phyloP scores from a whole-genome alignment of 495 filamentous ascomycete genomes.

The Daldinia grandis region DNA sequence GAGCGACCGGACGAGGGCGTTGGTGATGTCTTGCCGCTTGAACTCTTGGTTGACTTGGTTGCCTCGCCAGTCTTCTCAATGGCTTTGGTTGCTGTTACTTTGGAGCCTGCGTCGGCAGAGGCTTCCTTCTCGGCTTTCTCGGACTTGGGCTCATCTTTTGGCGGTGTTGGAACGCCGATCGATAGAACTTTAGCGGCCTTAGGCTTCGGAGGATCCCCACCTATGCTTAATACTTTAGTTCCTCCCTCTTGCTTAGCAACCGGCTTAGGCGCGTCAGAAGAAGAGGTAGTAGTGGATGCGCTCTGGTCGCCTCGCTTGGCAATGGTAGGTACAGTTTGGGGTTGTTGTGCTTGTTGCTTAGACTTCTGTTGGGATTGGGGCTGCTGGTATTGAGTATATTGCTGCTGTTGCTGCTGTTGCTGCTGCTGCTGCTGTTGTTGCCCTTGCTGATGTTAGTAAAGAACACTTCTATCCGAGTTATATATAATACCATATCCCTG shows the following conservation, averaged over 20 bases:
- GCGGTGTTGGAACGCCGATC: constrained; percentile 64
- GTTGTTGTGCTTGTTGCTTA: constrained; percentile 55
- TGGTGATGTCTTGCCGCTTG: constrained; percentile 78
- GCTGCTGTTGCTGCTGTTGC: constrained; percentile 51
- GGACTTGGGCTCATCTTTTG: constrained; percentile 69
- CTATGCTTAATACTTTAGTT: constrained; percentile 63
- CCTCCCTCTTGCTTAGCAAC: constrained; percentile 56
- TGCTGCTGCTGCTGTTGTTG: constrained; percentile 54
- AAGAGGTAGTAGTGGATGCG: constrained; percentile 48
- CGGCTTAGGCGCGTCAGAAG: constrained; percentile 51
- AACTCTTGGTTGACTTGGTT: constrained; percentile 70
- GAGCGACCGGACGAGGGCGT: constrained; percentile 80
- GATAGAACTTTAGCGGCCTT: constrained; percentile 75
- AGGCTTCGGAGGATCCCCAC: constrained; percentile 58
- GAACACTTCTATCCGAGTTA: background rate
- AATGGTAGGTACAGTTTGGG: constrained; percentile 69
- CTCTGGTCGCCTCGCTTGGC: constrained; percentile 67
- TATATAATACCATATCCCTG: constrained; percentile 64
- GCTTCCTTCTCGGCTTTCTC: constrained; percentile 57
- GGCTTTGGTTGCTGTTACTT: constrained; percentile 69
- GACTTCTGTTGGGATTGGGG: constrained; percentile 64
- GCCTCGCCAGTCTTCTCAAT: constrained; percentile 82
- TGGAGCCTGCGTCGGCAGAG: constrained; percentile 66
- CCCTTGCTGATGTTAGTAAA: constrained; percentile 43
- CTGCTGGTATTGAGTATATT: constrained; percentile 59